Conservation (phyloP, 192 early-diverging fungal genomes). For the Phycomyces blakesleeanus region DNA sequence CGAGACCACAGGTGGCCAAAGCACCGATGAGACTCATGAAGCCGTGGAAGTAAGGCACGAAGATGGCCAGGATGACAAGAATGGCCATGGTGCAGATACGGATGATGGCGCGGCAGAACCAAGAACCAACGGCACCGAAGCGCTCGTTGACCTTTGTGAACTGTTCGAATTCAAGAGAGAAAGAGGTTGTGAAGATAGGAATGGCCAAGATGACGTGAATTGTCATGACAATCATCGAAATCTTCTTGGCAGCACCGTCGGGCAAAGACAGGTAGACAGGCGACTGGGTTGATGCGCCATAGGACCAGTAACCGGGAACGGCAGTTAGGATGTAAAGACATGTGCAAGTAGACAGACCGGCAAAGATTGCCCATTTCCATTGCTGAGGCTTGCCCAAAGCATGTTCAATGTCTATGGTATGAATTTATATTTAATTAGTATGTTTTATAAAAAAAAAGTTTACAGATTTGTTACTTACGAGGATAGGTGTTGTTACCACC, state of each 20-base stretch:
- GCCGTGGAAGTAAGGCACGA: conserved; percentile 76
- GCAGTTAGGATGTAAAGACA: conserved; percentile 68
- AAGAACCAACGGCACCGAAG: conserved; percentile 47
- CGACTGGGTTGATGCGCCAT: conserved; percentile 60
- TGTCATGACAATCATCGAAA: conserved; percentile 70
- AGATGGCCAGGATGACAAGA: conserved; percentile 57
- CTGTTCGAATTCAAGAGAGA: conserved; percentile 73
- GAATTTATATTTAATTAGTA: not conserved
- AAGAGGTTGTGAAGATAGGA: conserved; percentile 72
- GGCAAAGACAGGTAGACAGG: conserved; percentile 76
- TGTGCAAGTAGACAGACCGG: conserved; percentile 62
- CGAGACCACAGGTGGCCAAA: conserved; percentile 70
- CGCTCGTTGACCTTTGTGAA: conserved; percentile 53
- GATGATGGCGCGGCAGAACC: conserved; percentile 49
- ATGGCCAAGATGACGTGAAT: conserved; percentile 78
- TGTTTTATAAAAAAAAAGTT: not conserved
- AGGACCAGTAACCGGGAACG: conserved; percentile 67
- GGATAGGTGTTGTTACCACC: conserved; percentile 82
- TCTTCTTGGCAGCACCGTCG: conserved; percentile 52
- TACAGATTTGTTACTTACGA: conserved; percentile 41
- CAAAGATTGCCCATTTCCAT: conserved; percentile 66
- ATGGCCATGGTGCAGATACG: conserved; percentile 54
- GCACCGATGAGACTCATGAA: conserved; percentile 78
- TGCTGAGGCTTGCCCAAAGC: conserved; percentile 68
- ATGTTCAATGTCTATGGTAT: conserved; percentile 67